Conservation (phyloP, 352 stramenopile genomes). For the Phytophthora sp. region DNA sequence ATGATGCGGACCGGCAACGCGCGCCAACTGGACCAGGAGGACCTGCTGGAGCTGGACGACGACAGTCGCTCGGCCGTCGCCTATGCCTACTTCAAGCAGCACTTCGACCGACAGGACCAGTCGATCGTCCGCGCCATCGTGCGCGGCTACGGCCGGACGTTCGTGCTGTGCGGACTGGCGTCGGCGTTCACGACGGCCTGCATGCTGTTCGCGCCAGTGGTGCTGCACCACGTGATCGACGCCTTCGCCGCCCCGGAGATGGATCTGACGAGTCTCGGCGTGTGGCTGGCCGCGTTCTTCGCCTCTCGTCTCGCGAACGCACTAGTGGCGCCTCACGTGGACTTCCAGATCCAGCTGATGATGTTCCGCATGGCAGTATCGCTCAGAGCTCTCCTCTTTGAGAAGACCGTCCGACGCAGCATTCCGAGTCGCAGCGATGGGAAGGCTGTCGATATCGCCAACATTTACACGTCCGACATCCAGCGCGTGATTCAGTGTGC, state of each 20-base stretch:
- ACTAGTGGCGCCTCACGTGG: slow-evolving; percentile 20
- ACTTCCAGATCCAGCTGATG: slow-evolving; percentile 31
- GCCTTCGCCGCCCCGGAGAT: slow-evolving; percentile 24
- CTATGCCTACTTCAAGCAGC: slow-evolving; percentile 22
- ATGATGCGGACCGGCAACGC: slow-evolving; percentile 45
- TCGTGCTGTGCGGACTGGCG: slow-evolving; percentile 17
- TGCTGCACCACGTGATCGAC: slow-evolving; percentile 53
- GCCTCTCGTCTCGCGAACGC: slow-evolving; percentile 30
- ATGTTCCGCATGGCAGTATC: slow-evolving; percentile 37
- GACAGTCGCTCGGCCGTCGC: slow-evolving; percentile 21
- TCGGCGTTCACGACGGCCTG: slow-evolving; percentile 27
- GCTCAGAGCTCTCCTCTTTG: slow-evolving; percentile 43
- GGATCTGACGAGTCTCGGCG: slow-evolving; percentile 20
- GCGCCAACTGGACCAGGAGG: slow-evolving; percentile 41
- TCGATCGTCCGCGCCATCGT: slow-evolving; percentile 27
- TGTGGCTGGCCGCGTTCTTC: slow-evolving; percentile 53
- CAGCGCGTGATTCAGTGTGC: slow-evolving; percentile 50
- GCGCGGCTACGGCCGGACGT: slow-evolving; percentile 25
- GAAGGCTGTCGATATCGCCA: slow-evolving; percentile 79
- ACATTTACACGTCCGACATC: slow-evolving; percentile 93
- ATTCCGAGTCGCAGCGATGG: slow-evolving; percentile 13
- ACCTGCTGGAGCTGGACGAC: slow-evolving; percentile 42
- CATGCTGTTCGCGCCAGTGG: slow-evolving; percentile 38
- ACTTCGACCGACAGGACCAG: slow-evolving; percentile 13
- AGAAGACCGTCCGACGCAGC: slow-evolving; percentile 36